Conservation (phyloP, 2,329 filamentous ascomycete genomes). For the Xylaria hypoxylon region DNA sequence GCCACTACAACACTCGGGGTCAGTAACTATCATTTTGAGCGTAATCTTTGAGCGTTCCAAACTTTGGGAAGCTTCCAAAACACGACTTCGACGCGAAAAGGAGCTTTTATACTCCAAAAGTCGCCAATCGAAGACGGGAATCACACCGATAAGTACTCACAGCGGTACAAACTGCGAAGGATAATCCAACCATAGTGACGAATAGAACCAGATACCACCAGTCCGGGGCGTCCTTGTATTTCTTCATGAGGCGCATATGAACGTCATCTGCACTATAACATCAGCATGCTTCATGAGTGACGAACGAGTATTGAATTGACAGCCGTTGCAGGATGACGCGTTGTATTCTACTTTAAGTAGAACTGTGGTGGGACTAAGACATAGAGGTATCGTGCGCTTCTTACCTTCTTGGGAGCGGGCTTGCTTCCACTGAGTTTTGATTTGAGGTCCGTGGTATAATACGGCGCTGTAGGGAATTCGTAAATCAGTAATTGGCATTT, state of each 20-base stretch:
- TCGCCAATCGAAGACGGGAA: too few relatives aligned
- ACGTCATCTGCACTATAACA: conserved; percentile 52
- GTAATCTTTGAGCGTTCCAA: too few relatives aligned
- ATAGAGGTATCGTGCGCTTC: neutral
- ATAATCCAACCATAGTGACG: conserved; percentile 64
- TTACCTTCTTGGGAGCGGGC: conserved; percentile 65
- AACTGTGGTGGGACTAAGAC: neutral
- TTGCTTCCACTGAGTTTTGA: conserved; percentile 66
- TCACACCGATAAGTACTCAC: too few relatives aligned
- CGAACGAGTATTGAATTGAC: neutral
- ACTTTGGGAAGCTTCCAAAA: too few relatives aligned
- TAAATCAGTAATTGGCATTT: neutral
- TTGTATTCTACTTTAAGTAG: neutral
- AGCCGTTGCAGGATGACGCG: neutral
- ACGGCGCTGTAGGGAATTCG: conserved; percentile 49
- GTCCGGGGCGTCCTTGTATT: conserved; percentile 68
- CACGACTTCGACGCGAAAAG: too few relatives aligned
- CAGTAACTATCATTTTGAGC: too few relatives aligned
- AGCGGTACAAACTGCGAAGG: conserved; percentile 65
- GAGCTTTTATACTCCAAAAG: too few relatives aligned
- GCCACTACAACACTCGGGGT: conserved; percentile 53
- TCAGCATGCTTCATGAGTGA: conserved; percentile 14
- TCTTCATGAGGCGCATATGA: conserved; percentile 72
- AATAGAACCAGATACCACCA: conserved; percentile 69
- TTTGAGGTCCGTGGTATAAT: conserved; percentile 67